phyloP scores from a whole-genome alignment of 2,329 filamentous ascomycete species.

The Saccharata proteae region DNA sequence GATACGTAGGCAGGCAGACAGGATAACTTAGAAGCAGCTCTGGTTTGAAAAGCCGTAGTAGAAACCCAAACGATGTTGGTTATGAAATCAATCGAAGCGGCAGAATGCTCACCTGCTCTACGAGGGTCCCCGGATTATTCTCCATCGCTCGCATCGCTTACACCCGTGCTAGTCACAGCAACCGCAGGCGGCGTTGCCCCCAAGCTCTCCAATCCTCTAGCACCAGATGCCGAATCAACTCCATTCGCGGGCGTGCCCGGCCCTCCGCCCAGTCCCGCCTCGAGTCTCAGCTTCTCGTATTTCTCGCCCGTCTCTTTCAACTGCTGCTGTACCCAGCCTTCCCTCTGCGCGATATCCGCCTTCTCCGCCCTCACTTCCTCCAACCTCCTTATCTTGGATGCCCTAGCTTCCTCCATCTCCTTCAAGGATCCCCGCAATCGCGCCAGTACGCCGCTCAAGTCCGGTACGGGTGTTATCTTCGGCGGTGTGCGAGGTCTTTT shows the following conservation, averaged over 20 bases:
- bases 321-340: constrained; percentile 68
- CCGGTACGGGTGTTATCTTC: constrained; percentile 66
- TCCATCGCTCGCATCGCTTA: constrained; percentile 1
- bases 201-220: constrained; percentile 23
- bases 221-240: constrained; percentile 14
- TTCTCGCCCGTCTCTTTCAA: constrained; percentile 69
- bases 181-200: constrained; percentile 22
- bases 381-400: constrained; percentile 49
- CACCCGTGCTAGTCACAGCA: constrained; percentile 3
- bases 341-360: constrained; percentile 52
- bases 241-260: constrained; percentile 19
- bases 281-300: constrained; percentile 47
- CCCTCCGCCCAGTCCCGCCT: constrained; percentile 28
- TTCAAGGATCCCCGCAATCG: constrained; percentile 49
- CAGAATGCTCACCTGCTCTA: too few relatives aligned
- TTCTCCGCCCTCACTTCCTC: constrained; percentile 58
- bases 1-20: too few relatives aligned
- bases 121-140: too few relatives aligned
- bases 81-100: too few relatives aligned
- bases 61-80: too few relatives aligned
- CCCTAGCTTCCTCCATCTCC: constrained; percentile 48
- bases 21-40: too few relatives aligned
- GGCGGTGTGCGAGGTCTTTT: constrained; percentile 48
- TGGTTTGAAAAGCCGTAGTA: too few relatives aligned
- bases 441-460: constrained; percentile 54